Percentiles rank a stretch among this genome's conserved stretches.
Evolutionary conservation across 1,139 yeast genomes (phyloP).

Genomic region (Debaryomycetaceae sp.): DNA sequence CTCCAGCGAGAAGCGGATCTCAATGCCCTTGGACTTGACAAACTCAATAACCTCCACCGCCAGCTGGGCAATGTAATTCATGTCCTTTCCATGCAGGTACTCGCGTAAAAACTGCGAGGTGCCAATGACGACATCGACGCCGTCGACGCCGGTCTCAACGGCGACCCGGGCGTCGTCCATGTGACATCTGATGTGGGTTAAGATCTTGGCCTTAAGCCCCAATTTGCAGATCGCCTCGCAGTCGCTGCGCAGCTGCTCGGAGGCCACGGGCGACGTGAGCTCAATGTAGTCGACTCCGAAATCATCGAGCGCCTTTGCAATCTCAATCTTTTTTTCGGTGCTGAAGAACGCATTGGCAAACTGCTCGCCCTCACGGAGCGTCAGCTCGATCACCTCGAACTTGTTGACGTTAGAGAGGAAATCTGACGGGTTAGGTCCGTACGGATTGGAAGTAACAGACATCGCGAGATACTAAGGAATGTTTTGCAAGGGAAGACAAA

Average conservation of each 20-base stretch:
- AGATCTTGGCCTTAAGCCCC: constrained; percentile 91
- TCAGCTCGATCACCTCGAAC: constrained; percentile 91
- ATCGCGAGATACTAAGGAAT: constrained; percentile 8
- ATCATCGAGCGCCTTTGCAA: constrained; percentile 95
- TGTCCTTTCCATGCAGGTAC: constrained; percentile 96
- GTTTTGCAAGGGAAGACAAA: too few species aligned
- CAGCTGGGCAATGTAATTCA: constrained; percentile 95
- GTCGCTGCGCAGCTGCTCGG: constrained; percentile 88
- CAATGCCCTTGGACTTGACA: constrained; percentile 95
- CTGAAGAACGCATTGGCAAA: constrained; percentile 95
- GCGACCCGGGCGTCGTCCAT: constrained; percentile 99
- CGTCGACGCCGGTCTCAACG: constrained; percentile 97
- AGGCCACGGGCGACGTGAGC: constrained; percentile 95
- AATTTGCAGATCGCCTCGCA: constrained; percentile 98
- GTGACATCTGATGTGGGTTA: constrained; percentile 92
- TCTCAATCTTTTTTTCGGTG: constrained; percentile 94
- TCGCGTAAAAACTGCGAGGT: constrained; percentile 94
- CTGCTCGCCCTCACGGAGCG: constrained; percentile 97
- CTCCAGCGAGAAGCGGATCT: constrained; percentile 94
- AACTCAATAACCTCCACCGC: constrained; percentile 97
- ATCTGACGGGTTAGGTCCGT: constrained; percentile 95
- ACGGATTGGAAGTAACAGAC: constrained; percentile 54
- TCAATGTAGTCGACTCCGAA: constrained; percentile 98
- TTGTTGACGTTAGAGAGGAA: constrained; percentile 82
- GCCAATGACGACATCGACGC: constrained; percentile 98